phyloP scores from a whole-genome alignment of 2,329 filamentous ascomycete species.

The Colletotrichum sp. region DNA sequence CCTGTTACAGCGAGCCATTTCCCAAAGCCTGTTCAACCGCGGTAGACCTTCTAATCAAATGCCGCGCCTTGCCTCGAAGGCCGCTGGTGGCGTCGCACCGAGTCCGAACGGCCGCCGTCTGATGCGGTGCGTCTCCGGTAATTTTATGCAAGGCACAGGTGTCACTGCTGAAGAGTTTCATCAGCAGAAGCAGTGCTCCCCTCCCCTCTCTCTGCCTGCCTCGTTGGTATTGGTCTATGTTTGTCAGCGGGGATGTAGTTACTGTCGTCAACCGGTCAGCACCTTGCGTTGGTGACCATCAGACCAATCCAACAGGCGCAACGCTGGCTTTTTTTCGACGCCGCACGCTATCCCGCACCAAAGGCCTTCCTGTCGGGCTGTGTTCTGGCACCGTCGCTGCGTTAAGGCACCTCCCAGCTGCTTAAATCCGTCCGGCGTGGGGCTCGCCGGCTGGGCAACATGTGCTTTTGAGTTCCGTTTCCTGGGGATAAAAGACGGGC shows the following conservation, averaged over 20 bases:
- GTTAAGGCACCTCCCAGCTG: background rate
- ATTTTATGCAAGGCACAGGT: slow-evolving; percentile 8
- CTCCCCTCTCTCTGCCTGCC: background rate
- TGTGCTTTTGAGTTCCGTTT: background rate
- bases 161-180: background rate
- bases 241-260: background rate
- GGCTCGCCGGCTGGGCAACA: background rate
- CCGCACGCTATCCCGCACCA: background rate
- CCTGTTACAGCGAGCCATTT: background rate
- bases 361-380: background rate
- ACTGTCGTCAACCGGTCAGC: background rate
- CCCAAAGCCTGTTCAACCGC: background rate
- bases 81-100: background rate
- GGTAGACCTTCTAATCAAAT: background rate
- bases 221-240: background rate
- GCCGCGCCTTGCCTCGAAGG: background rate
- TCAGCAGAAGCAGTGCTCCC: background rate
- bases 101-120: background rate
- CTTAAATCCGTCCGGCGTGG: background rate
- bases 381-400: background rate
- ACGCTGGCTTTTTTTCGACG: background rate
- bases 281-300: background rate
- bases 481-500: slow-evolving; percentile 1
- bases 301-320: background rate
- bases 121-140: background rate